These are phyloP conservation scores for Pseudogymnoascus pannorum DNA, from an alignment of 2,329 filamentous ascomycete species.

Conservation along the genomic window DNA sequence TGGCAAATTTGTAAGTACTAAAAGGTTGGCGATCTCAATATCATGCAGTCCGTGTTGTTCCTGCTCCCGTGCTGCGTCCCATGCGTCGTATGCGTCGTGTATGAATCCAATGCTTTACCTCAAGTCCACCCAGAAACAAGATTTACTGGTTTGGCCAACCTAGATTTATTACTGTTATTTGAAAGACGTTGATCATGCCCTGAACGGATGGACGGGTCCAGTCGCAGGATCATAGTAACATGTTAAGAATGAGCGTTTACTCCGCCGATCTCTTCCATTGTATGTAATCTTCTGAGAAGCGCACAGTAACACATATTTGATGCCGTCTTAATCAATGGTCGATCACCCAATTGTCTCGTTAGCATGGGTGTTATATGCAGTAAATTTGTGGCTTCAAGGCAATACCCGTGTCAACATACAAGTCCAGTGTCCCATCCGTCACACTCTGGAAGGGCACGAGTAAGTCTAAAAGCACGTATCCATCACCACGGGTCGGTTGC, in stretches of 20 bases:
- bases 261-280: neutral
- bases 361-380: neutral
- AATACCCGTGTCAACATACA: neutral
- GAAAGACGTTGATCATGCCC: neutral
- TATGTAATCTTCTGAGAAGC: neutral
- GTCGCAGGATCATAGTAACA: neutral
- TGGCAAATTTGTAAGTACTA: constrained; percentile 8
- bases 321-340: neutral
- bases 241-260: neutral
- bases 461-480: neutral
- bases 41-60: constrained; percentile 2
- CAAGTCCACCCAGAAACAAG: neutral
- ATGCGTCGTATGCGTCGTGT: neutral
- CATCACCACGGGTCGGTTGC: neutral
- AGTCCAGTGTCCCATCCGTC: neutral
- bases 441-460: neutral
- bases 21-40: constrained; percentile 9
- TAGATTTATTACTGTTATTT: neutral
- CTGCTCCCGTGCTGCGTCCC: neutral
- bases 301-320: neutral
- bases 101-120: neutral
- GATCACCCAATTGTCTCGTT: neutral
- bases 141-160: neutral
- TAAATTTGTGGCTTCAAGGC: neutral
- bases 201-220: neutral